Conservation (phyloP, 495 filamentous ascomycete genomes). For the Xylaria curta region DNA sequence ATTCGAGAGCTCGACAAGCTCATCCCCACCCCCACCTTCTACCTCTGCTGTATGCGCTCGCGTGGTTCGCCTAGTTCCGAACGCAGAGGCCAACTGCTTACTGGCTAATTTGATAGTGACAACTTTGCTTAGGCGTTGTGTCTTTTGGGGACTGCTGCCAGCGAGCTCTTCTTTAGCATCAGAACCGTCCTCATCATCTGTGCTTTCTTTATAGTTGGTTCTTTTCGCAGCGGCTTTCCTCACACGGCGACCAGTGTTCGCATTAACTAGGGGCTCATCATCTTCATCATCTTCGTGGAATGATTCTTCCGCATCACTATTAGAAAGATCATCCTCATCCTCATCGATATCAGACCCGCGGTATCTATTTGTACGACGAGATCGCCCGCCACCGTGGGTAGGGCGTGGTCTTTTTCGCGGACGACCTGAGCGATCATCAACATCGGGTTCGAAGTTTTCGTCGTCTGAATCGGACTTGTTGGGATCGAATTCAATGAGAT, state of each 20-base stretch:
- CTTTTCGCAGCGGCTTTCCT: slow-evolving; percentile 64
- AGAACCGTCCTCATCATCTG: slow-evolving; percentile 48
- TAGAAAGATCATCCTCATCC: slow-evolving; percentile 66
- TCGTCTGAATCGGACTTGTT: slow-evolving; percentile 87
- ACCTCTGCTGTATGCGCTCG: slow-evolving; percentile 55
- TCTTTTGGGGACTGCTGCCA: slow-evolving; percentile 34
- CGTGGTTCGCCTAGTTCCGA: slow-evolving; percentile 46
- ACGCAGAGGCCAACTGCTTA: slow-evolving; percentile 28
- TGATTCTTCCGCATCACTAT: slow-evolving; percentile 65
- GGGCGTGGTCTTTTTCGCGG: slow-evolving; percentile 48
- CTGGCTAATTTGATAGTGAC: slow-evolving; percentile 38
- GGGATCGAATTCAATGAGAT: slow-evolving; percentile 71
- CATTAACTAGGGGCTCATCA: slow-evolving; percentile 65
- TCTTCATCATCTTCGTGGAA: slow-evolving; percentile 67
- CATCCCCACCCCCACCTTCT: slow-evolving; percentile 42
- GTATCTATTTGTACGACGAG: slow-evolving; percentile 47
- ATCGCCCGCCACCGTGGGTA: slow-evolving; percentile 40
- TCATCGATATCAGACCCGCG: slow-evolving; percentile 67
- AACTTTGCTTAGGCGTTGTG: slow-evolving; percentile 35
- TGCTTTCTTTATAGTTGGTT: slow-evolving; percentile 55
- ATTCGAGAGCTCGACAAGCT: slow-evolving; percentile 64
- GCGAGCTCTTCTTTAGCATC: slow-evolving; percentile 37
- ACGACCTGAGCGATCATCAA: slow-evolving; percentile 51
- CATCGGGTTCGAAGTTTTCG: slow-evolving; percentile 69
- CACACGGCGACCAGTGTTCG: slow-evolving; percentile 69